Base-by-base conservation (phyloP, 2,329 filamentous ascomycete genomes). In the Ophiosphaerella korrae region DNA sequence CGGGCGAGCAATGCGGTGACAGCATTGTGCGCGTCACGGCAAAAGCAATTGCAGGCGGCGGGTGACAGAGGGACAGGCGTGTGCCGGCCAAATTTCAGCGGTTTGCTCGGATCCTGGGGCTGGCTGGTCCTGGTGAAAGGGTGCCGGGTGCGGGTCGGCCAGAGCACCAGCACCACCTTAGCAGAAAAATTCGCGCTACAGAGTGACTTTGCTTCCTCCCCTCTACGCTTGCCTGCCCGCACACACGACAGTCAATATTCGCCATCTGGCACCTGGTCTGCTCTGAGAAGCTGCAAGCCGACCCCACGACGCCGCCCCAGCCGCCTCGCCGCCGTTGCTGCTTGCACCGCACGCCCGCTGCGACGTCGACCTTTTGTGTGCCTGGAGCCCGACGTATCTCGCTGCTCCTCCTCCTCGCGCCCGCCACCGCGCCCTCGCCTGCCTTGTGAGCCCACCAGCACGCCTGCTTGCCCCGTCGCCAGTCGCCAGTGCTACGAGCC, bases 171-270 rank as follows among this genome's bases (percentile, higher is more conserved):
- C 55, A 58, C 55, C 57, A 55, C 46, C 50, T 47, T 50, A 43
- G 53, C 37, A 45, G 48, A 49, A 62, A 62, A 58, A 54, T 60
- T 58, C 49, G 56, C 53, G 52, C 55, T 57, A 55, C 48, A 57
- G 16, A 58, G 49, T 57, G 51, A 61, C 57, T 47, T 55, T 51
- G 54, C 57, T 57, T 55, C 55, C 58, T 59, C 58, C 55, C 58
- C 58, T 48, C 60, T 61, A 52, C 61, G 56, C 65, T 62, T 62
- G 56, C 57, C 51, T 53, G 42, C 57, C 59, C 63, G 55, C 62
- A 68, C 67, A 70, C 67, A 69, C 65, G 66, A 68, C 61, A 50
- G 53, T 53, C 63, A 70, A 70, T 68, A 62, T 66, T 70, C 48
- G 58, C 57, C 63, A 45, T 42, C 52, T 57, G 62, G 62, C 58